These are phyloP conservation scores for Caryocar brasiliense DNA, from an alignment of 441 rosid genomes.

Conservation along the genomic window DNA sequence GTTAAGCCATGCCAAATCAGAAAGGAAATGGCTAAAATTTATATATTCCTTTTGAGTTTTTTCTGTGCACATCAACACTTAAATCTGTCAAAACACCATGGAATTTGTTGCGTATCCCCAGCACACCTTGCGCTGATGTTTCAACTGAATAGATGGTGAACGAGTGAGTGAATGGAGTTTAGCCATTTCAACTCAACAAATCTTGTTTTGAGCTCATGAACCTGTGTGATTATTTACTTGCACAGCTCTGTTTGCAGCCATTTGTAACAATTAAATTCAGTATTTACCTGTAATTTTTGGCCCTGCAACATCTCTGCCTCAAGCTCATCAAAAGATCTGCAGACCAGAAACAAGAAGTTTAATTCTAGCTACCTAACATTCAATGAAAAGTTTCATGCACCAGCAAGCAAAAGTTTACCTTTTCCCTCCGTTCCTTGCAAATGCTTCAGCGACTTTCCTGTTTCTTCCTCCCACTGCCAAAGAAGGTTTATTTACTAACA, in stretches of 20 bases:
- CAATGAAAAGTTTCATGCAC: background rate
- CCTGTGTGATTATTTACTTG: background rate
- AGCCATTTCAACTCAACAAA: too few species aligned
- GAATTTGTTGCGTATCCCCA: too few species aligned
- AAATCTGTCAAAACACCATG: too few species aligned
- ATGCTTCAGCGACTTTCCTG: slow-evolving; percentile 89
- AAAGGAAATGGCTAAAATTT: too few species aligned
- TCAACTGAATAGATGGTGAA: too few species aligned
- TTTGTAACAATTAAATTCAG: background rate
- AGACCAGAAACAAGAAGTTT: slow-evolving; percentile 10
- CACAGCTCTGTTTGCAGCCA: background rate
- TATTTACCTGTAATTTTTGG: slow-evolving; percentile 79
- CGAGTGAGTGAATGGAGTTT: too few species aligned
- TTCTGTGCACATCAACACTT: too few species aligned
- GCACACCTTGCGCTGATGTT: too few species aligned
- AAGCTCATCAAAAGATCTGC: slow-evolving; percentile 90
- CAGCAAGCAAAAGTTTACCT: slow-evolving; percentile 36
- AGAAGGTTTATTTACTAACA: slow-evolving; percentile 7
- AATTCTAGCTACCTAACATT: background rate
- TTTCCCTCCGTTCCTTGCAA: slow-evolving; percentile 68
- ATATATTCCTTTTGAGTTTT: too few species aligned
- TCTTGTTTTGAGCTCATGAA: background rate
- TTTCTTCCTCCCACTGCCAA: slow-evolving; percentile 91
- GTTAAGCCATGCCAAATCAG: too few species aligned
- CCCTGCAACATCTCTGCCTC: slow-evolving; percentile 94